Evolutionary conservation across 192 early-diverging fungal genomes (phyloP).

Genomic region (Linnemannia hyalina): DNA sequence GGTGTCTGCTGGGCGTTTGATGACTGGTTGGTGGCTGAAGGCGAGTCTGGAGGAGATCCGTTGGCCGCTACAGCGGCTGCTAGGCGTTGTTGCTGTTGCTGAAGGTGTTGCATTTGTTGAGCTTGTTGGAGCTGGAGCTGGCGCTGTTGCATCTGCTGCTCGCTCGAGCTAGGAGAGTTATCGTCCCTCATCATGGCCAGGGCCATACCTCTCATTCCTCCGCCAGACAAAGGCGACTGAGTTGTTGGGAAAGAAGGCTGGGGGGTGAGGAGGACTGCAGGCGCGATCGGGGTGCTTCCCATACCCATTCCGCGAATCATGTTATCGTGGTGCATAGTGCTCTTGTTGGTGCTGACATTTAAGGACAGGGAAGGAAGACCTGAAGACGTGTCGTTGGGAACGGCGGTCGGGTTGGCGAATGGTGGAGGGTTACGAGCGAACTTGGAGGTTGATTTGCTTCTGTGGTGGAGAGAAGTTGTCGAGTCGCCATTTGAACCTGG

Average conservation of each 20-base stretch:
- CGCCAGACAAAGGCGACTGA: not conserved
- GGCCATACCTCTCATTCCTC: constrained; percentile 34
- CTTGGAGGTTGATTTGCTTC: constrained; percentile 23
- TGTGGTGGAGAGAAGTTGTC: not conserved
- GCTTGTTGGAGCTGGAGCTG: constrained; percentile 47
- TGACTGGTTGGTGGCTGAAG: constrained; percentile 14
- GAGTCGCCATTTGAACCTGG: not conserved
- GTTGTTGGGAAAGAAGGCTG: constrained; percentile 43
- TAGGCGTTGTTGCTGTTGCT: constrained; percentile 30
- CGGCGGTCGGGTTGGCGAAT: not conserved
- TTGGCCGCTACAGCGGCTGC: constrained; percentile 8
- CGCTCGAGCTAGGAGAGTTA: constrained; percentile 27
- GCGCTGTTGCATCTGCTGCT: constrained; percentile 42
- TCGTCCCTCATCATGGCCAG: constrained; percentile 53
- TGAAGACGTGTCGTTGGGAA: not conserved
- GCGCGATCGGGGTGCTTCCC: constrained; percentile 47
- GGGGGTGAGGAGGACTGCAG: constrained; percentile 42
- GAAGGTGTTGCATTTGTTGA: constrained; percentile 33
- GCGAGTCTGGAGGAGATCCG: constrained; percentile 33
- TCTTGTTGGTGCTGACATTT: constrained; percentile 42
- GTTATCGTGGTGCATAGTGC: constrained; percentile 42
- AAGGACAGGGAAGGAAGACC: constrained; percentile 8
- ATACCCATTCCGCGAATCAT: constrained; percentile 58
- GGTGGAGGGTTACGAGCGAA: constrained; percentile 11
- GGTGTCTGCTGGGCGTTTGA: constrained; percentile 1